Conservation (phyloP, 768 basidiomycete genomes). For the Thelephora aurantiotincta region DNA sequence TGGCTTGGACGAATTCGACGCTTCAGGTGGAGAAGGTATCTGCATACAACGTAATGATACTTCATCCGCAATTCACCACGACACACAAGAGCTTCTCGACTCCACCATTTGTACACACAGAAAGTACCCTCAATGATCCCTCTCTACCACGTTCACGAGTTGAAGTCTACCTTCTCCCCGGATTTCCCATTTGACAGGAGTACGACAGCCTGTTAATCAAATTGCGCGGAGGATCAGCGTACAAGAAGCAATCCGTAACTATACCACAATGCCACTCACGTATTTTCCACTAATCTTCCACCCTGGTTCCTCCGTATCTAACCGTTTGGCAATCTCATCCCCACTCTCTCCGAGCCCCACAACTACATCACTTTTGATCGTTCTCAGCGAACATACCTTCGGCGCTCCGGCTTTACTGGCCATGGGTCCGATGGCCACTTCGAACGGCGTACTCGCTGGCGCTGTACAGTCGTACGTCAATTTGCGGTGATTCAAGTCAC, state of each 20-base stretch:
- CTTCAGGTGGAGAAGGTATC: no score
- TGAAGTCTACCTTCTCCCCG: slow-evolving; percentile 52
- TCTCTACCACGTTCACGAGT: no score
- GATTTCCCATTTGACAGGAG: slow-evolving; percentile 80
- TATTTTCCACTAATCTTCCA: slow-evolving; percentile 99
- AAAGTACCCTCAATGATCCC: no score
- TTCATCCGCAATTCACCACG: no score
- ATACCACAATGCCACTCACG: slow-evolving; percentile 32
- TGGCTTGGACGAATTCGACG: no score
- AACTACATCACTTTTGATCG: slow-evolving; percentile 92
- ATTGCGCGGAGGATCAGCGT: not conserved
- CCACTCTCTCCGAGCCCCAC: slow-evolving; percentile 65
- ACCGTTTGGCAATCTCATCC: slow-evolving; percentile 53
- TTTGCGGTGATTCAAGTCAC: slow-evolving; percentile 88
- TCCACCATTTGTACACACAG: no score
- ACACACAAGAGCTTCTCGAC: no score
- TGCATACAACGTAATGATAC: no score
- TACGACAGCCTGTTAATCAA: slow-evolving; percentile 53
- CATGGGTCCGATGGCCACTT: slow-evolving; percentile 85
- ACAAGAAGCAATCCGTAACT: not conserved
- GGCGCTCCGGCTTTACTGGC: slow-evolving; percentile 82
- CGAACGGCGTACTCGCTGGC: slow-evolving; percentile 77
- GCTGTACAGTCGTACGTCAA: slow-evolving; percentile 79
- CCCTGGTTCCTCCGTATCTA: slow-evolving; percentile 79
- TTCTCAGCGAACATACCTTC: slow-evolving; percentile 71